Evolutionary conservation across 2,329 filamentous ascomycete genomes (phyloP).

Genomic region (Paecilomyces niveus): DNA sequence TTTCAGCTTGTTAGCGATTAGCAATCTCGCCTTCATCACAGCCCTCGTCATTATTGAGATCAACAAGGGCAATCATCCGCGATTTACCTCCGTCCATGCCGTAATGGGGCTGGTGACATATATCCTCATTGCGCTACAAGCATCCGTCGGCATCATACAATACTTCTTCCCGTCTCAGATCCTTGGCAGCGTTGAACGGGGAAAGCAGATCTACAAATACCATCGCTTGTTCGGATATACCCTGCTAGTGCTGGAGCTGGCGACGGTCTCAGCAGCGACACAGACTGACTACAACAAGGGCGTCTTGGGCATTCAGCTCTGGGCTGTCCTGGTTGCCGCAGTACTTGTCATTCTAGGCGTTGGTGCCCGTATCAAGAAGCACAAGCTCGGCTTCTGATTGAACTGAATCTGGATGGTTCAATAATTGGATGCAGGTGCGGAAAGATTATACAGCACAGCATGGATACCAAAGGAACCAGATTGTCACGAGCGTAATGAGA

Average conservation of each 20-base stretch:
- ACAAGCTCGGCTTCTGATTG: slow-evolving; percentile 59
- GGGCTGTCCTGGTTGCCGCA: slow-evolving; percentile 63
- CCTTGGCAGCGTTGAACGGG: slow-evolving; percentile 71
- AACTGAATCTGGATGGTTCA: neutral
- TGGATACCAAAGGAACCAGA: neutral
- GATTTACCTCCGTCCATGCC: slow-evolving; percentile 71
- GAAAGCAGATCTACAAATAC: slow-evolving; percentile 83
- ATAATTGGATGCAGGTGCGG: neutral
- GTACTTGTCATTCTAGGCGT: slow-evolving; percentile 65
- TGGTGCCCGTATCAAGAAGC: slow-evolving; percentile 69
- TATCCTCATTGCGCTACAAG: slow-evolving; percentile 63
- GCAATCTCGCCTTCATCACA: slow-evolving; percentile 33
- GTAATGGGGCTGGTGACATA: slow-evolving; percentile 75
- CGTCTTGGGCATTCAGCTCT: slow-evolving; percentile 65
- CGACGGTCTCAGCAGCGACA: slow-evolving; percentile 67
- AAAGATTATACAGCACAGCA: neutral
- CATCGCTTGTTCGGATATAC: slow-evolving; percentile 74
- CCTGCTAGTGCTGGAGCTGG: slow-evolving; percentile 62
- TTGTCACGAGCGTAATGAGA: neutral
- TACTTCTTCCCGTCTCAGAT: slow-evolving; percentile 62
- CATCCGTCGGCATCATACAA: slow-evolving; percentile 72
- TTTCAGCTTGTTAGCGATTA: slow-evolving; percentile 57
- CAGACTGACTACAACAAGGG: slow-evolving; percentile 66
- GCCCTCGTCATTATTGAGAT: slow-evolving; percentile 46
- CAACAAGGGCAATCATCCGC: slow-evolving; percentile 69